Conservation (phyloP, 2,329 filamentous ascomycete species). For the Calonectria honghensis region DNA sequence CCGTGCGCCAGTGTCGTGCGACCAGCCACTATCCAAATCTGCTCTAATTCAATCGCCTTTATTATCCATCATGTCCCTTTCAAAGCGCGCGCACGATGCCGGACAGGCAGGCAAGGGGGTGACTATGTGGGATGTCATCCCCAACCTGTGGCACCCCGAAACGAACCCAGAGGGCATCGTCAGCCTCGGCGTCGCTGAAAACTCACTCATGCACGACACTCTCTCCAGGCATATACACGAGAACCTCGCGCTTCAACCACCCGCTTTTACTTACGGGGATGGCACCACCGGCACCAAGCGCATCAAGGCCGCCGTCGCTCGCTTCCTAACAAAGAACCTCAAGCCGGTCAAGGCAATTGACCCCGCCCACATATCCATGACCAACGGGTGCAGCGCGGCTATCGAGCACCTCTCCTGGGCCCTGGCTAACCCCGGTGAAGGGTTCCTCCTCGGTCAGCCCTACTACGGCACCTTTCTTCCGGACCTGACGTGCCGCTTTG, state of each 20-base stretch:
- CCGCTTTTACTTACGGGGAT: conserved; percentile 64
- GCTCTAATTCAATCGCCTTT: not conserved
- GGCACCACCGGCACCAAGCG: conserved; percentile 62
- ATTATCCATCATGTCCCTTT: conserved; percentile 50
- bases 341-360: conserved; percentile 55
- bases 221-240: conserved; percentile 65
- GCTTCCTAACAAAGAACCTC: conserved; percentile 61
- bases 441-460: conserved; percentile 64
- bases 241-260: conserved; percentile 58
- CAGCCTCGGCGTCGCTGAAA: conserved; percentile 72
- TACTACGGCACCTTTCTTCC: conserved; percentile 69
- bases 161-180: conserved; percentile 67
- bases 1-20: not conserved
- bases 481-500: conserved; percentile 66
- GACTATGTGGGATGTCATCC: conserved; percentile 66
- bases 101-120: conserved; percentile 53
- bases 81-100: conserved; percentile 55
- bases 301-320: conserved; percentile 57
- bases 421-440: conserved; percentile 63
- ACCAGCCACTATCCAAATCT: not conserved
- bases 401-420: conserved; percentile 65
- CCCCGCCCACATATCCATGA: conserved; percentile 60
- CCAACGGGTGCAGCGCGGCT: conserved; percentile 64
- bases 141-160: conserved; percentile 64
- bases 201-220: conserved; percentile 69